These are phyloP conservation scores for Brassica balearica DNA, from an alignment of 441 rosid genomes.

Conservation along the genomic window DNA sequence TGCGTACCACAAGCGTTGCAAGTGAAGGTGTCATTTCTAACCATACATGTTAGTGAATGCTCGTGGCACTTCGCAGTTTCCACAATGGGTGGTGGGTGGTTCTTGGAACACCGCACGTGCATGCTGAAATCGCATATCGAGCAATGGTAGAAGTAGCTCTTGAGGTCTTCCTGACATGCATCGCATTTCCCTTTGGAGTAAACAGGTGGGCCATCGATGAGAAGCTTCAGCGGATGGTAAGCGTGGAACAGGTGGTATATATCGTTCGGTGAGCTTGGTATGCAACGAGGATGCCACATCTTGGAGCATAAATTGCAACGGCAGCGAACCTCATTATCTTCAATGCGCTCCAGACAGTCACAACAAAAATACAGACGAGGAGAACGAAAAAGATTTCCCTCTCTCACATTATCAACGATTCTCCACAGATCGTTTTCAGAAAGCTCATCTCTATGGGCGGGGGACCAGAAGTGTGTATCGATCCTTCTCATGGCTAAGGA, in stretches of 20 bases:
- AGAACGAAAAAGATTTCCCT: neutral
- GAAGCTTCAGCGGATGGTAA: constrained; percentile 11
- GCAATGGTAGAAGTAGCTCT: constrained; percentile 11
- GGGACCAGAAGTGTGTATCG: neutral
- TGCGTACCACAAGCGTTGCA: constrained; percentile 54
- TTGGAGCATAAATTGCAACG: neutral
- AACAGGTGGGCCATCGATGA: neutral
- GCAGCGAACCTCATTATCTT: neutral
- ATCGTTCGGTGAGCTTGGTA: neutral
- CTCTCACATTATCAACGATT: neutral
- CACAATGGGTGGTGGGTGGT: neutral
- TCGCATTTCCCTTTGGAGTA: neutral
- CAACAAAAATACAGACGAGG: neutral
- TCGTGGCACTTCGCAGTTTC: constrained; percentile 8
- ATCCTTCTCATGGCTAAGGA: neutral
- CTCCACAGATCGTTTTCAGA: neutral
- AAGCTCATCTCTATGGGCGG: neutral
- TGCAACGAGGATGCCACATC: neutral
- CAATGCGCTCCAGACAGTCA: neutral
- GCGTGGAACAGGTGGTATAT: constrained; percentile 12
- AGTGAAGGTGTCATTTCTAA: constrained; percentile 5
- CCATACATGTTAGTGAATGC: constrained; percentile 27
- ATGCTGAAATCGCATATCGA: constrained; percentile 10
- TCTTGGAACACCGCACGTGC: constrained; percentile 13
- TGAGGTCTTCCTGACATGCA: neutral